Evolutionary conservation across 306 rosid species (phyloP), one percentile per base, ranked within the genome.

Genomic region (Rosa lucieae): DNA sequence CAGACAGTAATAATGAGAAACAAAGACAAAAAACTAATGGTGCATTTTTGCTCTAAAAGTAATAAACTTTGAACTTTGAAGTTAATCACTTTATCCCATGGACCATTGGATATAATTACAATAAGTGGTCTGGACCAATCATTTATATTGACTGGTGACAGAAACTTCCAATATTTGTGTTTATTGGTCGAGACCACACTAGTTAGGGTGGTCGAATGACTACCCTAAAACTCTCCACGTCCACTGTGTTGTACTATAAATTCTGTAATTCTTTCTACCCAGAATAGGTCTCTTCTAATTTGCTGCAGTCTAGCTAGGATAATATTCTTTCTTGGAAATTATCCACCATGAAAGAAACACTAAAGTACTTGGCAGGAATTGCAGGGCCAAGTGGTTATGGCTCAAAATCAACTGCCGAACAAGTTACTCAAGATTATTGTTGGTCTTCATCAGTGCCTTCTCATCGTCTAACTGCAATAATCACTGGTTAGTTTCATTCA

Each of bases 311-410:
- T 81, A 58, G 32, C 69, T 46, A 76, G 78, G 81, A 76, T 72
- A 44, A 14, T 44, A 68, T 70, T 82, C 55, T 42, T 53, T 81
- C 82, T 86, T 72, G 82, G 72, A 32, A 76, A 68, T 35, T 15
- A 35, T 35, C 44, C 83, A 70, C 51, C 70, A 93, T 93, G 99
- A 95, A 95, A 86, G 98, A 83, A 83, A 86, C 97, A 56, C 83
- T 95, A 21, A 82, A 89, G 55, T 95, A 95, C 88, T 87, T 95
- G 32, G 98, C 97, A 78, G 99, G 99, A 88, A 78, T 92, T 73
- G 92, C 99, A 82, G 99, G 99, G 68, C 98, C 97, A 14, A 95
- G 98, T 86, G 99, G 98, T 47, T 93, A 87, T 87, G 97, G 99
- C 86, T 95, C 99, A 13, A 95, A 90, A 10, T 83, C 99, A 39